A percentile compares a stretch with the other conserved stretches of the same genome.
Evolutionary conservation across 495 filamentous ascomycete species (phyloP).

Genomic region (Poronia punctata): DNA sequence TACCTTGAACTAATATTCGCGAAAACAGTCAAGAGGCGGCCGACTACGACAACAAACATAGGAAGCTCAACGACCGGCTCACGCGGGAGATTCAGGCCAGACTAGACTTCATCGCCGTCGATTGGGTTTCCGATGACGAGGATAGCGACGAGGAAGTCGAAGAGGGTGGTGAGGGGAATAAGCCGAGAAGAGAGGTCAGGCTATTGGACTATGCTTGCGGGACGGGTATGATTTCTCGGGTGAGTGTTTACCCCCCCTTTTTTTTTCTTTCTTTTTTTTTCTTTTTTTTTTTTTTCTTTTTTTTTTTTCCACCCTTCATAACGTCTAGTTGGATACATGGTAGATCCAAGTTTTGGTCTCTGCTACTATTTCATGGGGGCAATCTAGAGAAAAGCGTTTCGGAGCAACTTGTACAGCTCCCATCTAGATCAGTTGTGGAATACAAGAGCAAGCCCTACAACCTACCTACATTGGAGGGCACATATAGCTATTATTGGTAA

Average conservation of each 20-base stretch:
- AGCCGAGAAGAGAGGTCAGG: conserved; percentile 41
- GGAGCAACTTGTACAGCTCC: too few species aligned
- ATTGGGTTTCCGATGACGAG: conserved; percentile 44
- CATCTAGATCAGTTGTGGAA: too few species aligned
- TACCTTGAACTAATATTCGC: neutral
- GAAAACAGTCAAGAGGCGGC: conserved; percentile 31
- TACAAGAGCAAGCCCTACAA: too few species aligned
- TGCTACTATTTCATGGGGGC: conserved; percentile 4
- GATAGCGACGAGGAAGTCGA: conserved; percentile 25
- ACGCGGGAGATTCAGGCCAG: conserved; percentile 42
- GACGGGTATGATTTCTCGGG: conserved; percentile 54
- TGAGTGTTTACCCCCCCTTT: too few species aligned
- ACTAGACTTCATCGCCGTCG: conserved; percentile 56
- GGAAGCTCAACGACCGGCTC: conserved; percentile 31
- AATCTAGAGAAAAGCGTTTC: too few species aligned
- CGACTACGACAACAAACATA: conserved; percentile 34
- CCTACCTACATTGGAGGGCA: too few species aligned
- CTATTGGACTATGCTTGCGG: conserved; percentile 75
- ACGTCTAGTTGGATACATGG: too few species aligned
- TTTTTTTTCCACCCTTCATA: neutral
- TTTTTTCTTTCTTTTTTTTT: conserved; percentile 1
- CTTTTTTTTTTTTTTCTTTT: neutral
- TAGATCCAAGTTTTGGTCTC: neutral
- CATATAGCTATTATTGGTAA: too few species aligned
- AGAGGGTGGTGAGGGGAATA: conserved; percentile 3